Evolutionary conservation across 2,329 filamentous ascomycete species (phyloP), one percentile per base, ranked within the genome.

Genomic region (Pseudocercospora macadamiae): DNA sequence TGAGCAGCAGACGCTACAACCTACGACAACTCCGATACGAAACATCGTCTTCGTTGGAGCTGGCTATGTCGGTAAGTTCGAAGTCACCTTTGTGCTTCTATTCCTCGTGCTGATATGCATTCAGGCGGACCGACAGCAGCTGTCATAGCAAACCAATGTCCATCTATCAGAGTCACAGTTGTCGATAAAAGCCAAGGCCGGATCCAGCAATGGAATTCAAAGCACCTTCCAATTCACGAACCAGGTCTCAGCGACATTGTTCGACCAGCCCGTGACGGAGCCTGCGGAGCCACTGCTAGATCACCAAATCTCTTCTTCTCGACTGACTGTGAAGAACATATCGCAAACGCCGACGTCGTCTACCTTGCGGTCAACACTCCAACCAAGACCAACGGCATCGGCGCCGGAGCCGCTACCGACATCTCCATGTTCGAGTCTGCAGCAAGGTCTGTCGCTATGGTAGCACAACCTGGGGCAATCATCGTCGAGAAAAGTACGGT

Each of bases 401-500:
- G 89, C 45, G 86, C 86, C 4, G 89, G 89, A 12, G 82, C 80
- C 62, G 89, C 89, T 0, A 88, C 88, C 19, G 88, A 93, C 66
- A 84, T 92, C 77, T 84, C 84, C 1, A 84, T 86, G 10, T 83
- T 92, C 30, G 89, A 92, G 71, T 84, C 83, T 14, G 89, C 88
- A 4, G 85, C 85, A 1, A 80, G 82, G 47, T 83, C 85, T 52
- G 86, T 92, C 28, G 89, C 88, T 8, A 77, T 83, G 64, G 79
- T 86, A 61, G 87, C 89, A 5, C 84, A 82, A 34, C 77, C 82
- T 10, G 86, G 86, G 37, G 84, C 87, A 51, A 89, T 92, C 55
- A 84, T 93, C 52, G 89, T 93, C 16, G 89, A 92, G 77, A 93
- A 93, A 77, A 89, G 86, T 59, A 93, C 90, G 0, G 89, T 93